Base-by-base conservation (phyloP, 2,329 filamentous ascomycete species). In the Apiospora sp. region DNA sequence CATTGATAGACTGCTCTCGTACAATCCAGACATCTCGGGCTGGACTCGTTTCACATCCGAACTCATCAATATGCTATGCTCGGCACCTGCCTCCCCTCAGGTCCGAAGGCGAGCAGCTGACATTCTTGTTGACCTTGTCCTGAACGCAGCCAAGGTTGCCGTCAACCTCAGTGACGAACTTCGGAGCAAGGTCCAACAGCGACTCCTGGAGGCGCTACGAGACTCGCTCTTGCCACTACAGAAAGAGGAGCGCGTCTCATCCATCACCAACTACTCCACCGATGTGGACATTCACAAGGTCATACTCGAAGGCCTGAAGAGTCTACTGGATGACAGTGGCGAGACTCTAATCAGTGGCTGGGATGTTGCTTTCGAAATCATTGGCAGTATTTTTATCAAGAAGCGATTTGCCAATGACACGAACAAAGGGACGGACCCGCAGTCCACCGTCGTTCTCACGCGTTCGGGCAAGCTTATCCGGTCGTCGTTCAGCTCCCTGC, bases 401-500 rank as follows among this genome's bases (percentile, higher is more conserved):
- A 83, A 78, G 74, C 79, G 78, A 64, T 77, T 80, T 4, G 77
- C 79, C 34, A 73, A 80, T n/a, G 83, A 84, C 27, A 80, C 79
- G 43, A 76, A 75, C 27, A 79, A 81, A 7, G 80, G 80, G 14
- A 76, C 78, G 10, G 74, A 78, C 16, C 74, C 75, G 12, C 79
- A 80, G 68, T 78, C 81, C 1, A 80, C 80, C 1, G 77, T 81
- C 0, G 81, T 90, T 1, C 84, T 82, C 44, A 91, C 89, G 8
- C 84, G 88, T 68, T 96, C 95, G 16, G 87, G 91, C 64, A 92
- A 92, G 75, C 88, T 98, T 30, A 93, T 98, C 70, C 90, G 95
- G 74, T 92, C 94, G 22, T 93, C 96, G 0, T 99, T 99, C 81
- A 93, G 91, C 75, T 97, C 95, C 2, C 86, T 97, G 16, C 94